These are phyloP conservation scores for Trametes sp. DNA, from an alignment of 1,284 basidiomycete species.

Conservation along the genomic window DNA sequence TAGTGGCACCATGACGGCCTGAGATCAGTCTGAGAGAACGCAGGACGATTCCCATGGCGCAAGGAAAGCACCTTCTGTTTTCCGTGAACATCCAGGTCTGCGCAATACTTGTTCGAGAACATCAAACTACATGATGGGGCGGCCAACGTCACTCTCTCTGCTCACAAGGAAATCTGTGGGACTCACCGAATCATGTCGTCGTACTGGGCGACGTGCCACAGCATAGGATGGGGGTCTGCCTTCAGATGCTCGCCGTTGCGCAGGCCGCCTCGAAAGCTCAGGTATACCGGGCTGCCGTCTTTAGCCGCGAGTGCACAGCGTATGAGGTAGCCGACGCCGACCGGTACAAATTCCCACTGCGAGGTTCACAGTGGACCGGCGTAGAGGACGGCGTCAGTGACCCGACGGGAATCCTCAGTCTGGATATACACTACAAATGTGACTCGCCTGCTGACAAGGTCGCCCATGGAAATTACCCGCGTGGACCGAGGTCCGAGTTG, in stretches of 20 bases:
- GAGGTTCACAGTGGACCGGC: background rate
- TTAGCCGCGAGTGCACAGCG: background rate
- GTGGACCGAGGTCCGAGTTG: too few species aligned
- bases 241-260: background rate
- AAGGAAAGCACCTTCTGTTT: background rate
- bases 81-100: background rate
- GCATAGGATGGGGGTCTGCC: background rate
- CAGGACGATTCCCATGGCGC: too few species aligned
- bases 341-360: slow-evolving; percentile 4
- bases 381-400: too few species aligned
- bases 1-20: background rate
- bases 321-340: background rate
- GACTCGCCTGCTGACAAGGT: background rate
- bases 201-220: background rate
- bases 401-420: too few species aligned
- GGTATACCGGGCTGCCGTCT: background rate
- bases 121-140: background rate
- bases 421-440: background rate
- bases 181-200: slow-evolving; percentile 1
- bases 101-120: background rate
- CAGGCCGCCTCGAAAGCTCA: background rate
- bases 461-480: background rate
- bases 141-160: too few species aligned
- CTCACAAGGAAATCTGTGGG: background rate
- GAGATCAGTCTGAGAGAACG: too few species aligned